Conservation (phyloP, 306 rosid genomes). For the Fragaria nilgerrensis region DNA sequence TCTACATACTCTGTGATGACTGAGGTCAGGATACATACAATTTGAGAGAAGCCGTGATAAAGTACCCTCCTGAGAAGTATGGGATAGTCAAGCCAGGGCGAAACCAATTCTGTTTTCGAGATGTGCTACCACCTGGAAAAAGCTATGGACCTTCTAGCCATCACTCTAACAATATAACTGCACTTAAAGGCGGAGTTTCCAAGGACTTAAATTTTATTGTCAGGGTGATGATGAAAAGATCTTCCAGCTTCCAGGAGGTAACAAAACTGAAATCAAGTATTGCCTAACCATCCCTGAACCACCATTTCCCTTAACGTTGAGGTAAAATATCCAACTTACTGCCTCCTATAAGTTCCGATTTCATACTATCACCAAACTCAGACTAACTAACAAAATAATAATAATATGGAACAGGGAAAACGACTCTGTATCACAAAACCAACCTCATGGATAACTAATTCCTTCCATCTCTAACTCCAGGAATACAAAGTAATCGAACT, state of each 20-base stretch:
- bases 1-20: not conserved
- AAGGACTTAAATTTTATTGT: not conserved
- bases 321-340: not conserved
- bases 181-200: not conserved
- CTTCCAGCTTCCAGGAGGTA: not conserved
- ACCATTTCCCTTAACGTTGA: not conserved
- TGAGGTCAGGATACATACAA: not conserved
- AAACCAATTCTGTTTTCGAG: not conserved
- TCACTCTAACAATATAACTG: not conserved
- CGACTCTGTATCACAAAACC: not conserved
- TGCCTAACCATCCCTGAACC: not conserved
- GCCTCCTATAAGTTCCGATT: not conserved
- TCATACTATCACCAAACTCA: not conserved
- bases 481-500: not conserved
- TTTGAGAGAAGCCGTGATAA: not conserved
- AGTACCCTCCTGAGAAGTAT: not conserved
- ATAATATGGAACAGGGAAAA: not conserved
- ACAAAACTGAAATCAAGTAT: not conserved
- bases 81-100: not conserved
- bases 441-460: not conserved
- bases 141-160: not conserved
- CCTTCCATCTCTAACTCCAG: not conserved
- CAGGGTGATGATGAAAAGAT: not conserved
- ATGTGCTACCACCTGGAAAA: not conserved
- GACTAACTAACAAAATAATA: not conserved